phyloP scores from a whole-genome alignment of 176 grass and related monocot genomes.

The Alloteropsis semialata region DNA sequence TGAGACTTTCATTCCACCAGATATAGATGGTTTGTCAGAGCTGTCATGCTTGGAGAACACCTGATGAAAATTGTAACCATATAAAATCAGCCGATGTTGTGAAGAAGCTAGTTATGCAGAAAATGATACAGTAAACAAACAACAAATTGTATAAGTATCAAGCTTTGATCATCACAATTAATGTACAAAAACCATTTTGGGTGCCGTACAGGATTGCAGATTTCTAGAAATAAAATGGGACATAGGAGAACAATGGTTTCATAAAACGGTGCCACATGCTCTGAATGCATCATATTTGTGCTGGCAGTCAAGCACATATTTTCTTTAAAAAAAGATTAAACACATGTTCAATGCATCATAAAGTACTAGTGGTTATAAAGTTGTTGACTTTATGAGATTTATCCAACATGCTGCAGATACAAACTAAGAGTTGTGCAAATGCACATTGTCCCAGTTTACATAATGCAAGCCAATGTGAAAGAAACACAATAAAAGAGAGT shows the following conservation, averaged over 20 bases:
- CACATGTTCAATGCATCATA: background rate
- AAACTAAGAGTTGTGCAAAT: background rate
- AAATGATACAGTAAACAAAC: background rate
- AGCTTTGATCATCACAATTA: background rate
- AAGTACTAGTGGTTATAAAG: background rate
- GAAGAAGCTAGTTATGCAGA: background rate
- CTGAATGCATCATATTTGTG: background rate
- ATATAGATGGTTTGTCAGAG: conserved; percentile 23
- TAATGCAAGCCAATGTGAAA: background rate
- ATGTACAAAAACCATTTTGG: background rate
- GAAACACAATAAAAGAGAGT: background rate
- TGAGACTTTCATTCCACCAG: background rate
- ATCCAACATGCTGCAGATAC: background rate
- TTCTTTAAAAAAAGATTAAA: no score
- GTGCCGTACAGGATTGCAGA: background rate
- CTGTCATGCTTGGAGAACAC: conserved; percentile 41
- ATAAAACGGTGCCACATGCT: background rate
- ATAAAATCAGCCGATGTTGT: background rate
- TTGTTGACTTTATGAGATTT: background rate
- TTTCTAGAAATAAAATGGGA: background rate
- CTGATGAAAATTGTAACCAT: conserved; percentile 26
- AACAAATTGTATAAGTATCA: background rate
- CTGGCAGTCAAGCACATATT: background rate
- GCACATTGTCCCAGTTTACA: background rate
- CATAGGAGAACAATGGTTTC: background rate